These are phyloP conservation scores for Tetrapyrgos nigripes DNA, from an alignment of 1,284 basidiomycete genomes.

Conservation along the genomic window DNA sequence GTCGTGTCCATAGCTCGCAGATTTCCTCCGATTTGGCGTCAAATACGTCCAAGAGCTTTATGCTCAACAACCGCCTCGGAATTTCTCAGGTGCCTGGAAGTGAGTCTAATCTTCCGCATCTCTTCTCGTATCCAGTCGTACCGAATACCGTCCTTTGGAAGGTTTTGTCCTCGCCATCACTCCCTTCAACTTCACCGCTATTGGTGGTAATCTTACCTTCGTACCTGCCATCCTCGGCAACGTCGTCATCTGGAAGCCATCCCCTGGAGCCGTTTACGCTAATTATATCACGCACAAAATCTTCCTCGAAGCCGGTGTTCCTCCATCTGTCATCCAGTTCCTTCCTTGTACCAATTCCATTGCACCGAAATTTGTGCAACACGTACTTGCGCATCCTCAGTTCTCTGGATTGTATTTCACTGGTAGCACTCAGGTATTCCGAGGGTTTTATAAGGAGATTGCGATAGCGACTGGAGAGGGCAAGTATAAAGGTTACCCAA, in stretches of 20 bases:
- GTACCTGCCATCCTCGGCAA: slow-evolving; percentile 96
- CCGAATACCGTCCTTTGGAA: slow-evolving; percentile 95
- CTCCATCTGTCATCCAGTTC: slow-evolving; percentile 96
- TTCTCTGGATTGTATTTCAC: slow-evolving; percentile 98
- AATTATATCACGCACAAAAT: slow-evolving; percentile 95
- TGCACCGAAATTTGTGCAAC: slow-evolving; percentile 81
- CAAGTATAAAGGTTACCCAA: slow-evolving; percentile 87
- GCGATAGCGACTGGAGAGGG: slow-evolving; percentile 76
- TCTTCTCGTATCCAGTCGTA: slow-evolving; percentile 62
- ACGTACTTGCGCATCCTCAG: slow-evolving; percentile 79
- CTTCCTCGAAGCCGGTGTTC: slow-evolving; percentile 93
- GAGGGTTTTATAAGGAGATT: slow-evolving; percentile 96
- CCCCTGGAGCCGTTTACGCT: slow-evolving; percentile 93
- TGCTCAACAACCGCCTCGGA: slow-evolving; percentile 87
- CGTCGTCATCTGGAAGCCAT: slow-evolving; percentile 97
- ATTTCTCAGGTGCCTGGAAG: slow-evolving; percentile 94
- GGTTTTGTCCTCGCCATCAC: slow-evolving; percentile 98
- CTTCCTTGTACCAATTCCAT: slow-evolving; percentile 76
- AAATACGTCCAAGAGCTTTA: slow-evolving; percentile 98
- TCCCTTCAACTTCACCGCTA: slow-evolving; percentile 99
- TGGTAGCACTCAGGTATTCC: slow-evolving; percentile 94
- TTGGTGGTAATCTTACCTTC: slow-evolving; percentile 91
- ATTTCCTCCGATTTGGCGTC: slow-evolving; percentile 97
- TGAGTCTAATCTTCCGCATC: slow-evolving; percentile 50
- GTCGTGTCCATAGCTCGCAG: slow-evolving; percentile 97